Percentiles rank a stretch among this genome's conserved stretches.
Conservation (phyloP, 805 yeast genomes). For the Kodamaea restingae region DNA sequence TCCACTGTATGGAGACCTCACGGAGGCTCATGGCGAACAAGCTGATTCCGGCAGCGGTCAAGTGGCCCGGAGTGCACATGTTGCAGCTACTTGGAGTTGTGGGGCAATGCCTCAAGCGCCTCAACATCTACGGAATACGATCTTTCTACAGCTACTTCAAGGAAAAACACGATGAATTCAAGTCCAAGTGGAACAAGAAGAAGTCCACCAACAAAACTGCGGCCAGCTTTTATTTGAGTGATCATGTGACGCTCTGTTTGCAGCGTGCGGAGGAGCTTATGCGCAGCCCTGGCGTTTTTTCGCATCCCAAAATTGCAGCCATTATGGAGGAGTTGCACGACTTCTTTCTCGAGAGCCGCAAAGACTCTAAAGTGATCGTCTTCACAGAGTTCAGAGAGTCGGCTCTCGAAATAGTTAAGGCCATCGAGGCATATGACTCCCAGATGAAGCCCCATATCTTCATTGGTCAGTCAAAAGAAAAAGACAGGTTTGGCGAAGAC, state of each 20-base stretch:
- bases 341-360: constrained; percentile 44
- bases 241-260: constrained; percentile 43
- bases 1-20: constrained; percentile 65
- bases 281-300: constrained; percentile 32
- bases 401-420: constrained; percentile 79
- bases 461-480: constrained; percentile 85
- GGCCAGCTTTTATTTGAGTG: constrained; percentile 56
- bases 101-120: constrained; percentile 65
- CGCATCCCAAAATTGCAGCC: constrained; percentile 73
- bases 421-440: constrained; percentile 39
- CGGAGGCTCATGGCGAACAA: constrained; percentile 53
- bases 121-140: constrained; percentile 77
- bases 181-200: constrained; percentile 49
- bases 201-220: constrained; percentile 64
- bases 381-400: constrained; percentile 89
- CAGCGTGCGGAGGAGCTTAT: constrained; percentile 42
- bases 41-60: constrained; percentile 58
- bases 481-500: constrained; percentile 59
- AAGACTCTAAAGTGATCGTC: constrained; percentile 71
- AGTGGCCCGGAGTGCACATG: constrained; percentile 66
- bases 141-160: constrained; percentile 68
- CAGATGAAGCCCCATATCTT: constrained; percentile 71
- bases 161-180: constrained; percentile 55
- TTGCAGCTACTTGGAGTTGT: constrained; percentile 62
- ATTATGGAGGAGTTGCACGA: constrained; percentile 51